Percentiles rank a stretch among this genome's conserved stretches.
Conservation (phyloP, 495 filamentous ascomycete species). For the Staphylotrichum longicolle region DNA sequence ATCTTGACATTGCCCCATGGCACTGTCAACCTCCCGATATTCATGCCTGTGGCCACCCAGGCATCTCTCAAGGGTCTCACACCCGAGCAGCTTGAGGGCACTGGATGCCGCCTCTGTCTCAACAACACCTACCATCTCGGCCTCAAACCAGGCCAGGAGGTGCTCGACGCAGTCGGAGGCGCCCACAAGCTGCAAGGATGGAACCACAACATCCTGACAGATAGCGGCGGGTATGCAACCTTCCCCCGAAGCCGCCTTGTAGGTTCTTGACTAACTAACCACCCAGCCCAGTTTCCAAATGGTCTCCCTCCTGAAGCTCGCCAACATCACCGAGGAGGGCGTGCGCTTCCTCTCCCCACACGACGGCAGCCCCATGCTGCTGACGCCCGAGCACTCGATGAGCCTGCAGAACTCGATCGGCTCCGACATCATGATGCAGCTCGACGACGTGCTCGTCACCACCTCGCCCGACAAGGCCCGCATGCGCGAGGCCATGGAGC, state of each 20-base stretch:
- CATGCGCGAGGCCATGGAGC: conserved; percentile 92
- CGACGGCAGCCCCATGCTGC: conserved; percentile 93
- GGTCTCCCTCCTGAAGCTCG: conserved; percentile 93
- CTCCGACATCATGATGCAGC: conserved; percentile 98
- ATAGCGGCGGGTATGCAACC: conserved; percentile 86
- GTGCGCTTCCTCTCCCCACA: conserved; percentile 93
- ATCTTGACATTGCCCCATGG: conserved; percentile 89
- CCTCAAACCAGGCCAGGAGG: conserved; percentile 86
- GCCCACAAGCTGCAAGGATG: conserved; percentile 93
- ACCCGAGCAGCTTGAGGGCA: conserved; percentile 83
- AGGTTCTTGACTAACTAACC: conserved; percentile 6
- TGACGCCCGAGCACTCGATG: conserved; percentile 97
- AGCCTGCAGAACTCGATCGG: conserved; percentile 95
- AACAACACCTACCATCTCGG: conserved; percentile 99
- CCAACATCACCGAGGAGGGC: conserved; percentile 91
- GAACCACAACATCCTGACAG: conserved; percentile 91
- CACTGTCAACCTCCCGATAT: conserved; percentile 81
- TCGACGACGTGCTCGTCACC: conserved; percentile 95
- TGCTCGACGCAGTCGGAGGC: conserved; percentile 81
- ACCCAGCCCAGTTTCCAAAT: conserved; percentile 78
- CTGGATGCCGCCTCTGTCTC: conserved; percentile 84
- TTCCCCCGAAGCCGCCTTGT: background rate
- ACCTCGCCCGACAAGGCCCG: conserved; percentile 83
- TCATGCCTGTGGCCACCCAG: conserved; percentile 99
- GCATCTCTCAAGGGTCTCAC: conserved; percentile 93